Evolutionary conservation across 768 basidiomycete species (phyloP).

Genomic region (Cystofilobasidium ferigula): DNA sequence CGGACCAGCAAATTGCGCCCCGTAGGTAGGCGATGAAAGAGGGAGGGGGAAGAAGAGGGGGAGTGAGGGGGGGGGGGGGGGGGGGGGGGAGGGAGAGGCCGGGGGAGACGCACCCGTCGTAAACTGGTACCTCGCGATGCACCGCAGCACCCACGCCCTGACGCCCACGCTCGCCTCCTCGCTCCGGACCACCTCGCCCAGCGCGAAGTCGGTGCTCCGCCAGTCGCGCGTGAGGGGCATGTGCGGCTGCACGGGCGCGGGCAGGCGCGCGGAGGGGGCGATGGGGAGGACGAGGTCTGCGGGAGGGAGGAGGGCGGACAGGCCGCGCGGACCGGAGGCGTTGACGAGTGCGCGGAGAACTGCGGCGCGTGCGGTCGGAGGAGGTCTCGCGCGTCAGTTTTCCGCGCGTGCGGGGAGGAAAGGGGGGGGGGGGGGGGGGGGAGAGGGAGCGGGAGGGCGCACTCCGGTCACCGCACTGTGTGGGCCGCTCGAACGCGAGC

Average conservation of each 20-base stretch:
- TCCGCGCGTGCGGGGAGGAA: too few relatives aligned
- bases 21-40: too few relatives aligned
- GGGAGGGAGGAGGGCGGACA: constrained; percentile 6
- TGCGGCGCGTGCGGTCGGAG: background rate
- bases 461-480: constrained; percentile 35
- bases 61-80: too few relatives aligned
- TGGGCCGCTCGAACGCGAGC: constrained; percentile 34
- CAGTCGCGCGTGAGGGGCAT: constrained; percentile 1
- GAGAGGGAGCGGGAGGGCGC: background rate
- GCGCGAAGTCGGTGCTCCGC: constrained; percentile 6
- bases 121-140: constrained; percentile 17
- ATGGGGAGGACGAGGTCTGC: background rate
- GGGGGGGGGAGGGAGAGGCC: background rate
- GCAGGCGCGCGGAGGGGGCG: background rate
- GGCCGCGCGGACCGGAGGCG: constrained; percentile 1
- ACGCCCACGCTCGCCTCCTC: background rate
- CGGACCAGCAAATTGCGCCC: too few relatives aligned
- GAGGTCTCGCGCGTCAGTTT: too few relatives aligned
- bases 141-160: background rate
- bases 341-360: constrained; percentile 1
- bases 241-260: background rate
- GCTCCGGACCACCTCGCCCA: background rate
- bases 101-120: background rate
- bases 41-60: background rate
- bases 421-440: background rate